Conservation (phyloP, 2,329 filamentous ascomycete species). For the Pseudogymnoascus destructans region DNA sequence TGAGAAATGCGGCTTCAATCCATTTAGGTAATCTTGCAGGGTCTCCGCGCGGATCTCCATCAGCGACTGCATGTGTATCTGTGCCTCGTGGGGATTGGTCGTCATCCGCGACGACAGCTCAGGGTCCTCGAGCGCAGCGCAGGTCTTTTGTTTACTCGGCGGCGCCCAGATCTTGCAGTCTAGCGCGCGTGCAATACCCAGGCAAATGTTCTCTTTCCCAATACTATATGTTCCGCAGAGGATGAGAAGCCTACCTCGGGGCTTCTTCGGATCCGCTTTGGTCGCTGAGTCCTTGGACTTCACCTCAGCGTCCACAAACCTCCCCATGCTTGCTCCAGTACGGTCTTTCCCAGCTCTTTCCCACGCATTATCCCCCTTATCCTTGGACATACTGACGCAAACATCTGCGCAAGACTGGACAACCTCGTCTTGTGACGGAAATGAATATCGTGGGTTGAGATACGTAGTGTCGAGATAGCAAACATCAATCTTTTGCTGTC, state of each 20-base stretch:
- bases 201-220: slow-evolving; percentile 90
- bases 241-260: slow-evolving; percentile 62
- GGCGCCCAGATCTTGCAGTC: slow-evolving; percentile 82
- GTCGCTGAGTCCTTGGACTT: slow-evolving; percentile 18
- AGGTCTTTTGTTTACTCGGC: slow-evolving; percentile 70
- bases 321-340: slow-evolving; percentile 46
- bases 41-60: slow-evolving; percentile 91
- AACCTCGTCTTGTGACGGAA: slow-evolving; percentile 79
- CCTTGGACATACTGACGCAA: slow-evolving; percentile 63
- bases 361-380: slow-evolving; percentile 42
- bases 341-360: slow-evolving; percentile 42
- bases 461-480: slow-evolving; percentile 98
- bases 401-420: slow-evolving; percentile 78
- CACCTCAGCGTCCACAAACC: slow-evolving; percentile 35
- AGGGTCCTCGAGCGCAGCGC: slow-evolving; percentile 70
- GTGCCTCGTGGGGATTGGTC: slow-evolving; percentile 64
- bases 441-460: slow-evolving; percentile 87
- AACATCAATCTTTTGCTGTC: slow-evolving; percentile 79
- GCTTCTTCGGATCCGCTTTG: slow-evolving; percentile 22
- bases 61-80: slow-evolving; percentile 95
- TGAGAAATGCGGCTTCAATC: slow-evolving; percentile 68
- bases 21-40: slow-evolving; percentile 73
- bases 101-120: slow-evolving; percentile 72
- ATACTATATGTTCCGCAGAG: slow-evolving; percentile 96
- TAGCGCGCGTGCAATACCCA: slow-evolving; percentile 79